Base-by-base conservation (phyloP, 2,329 filamentous ascomycete genomes). In the Fusarium pseudocircinatum region DNA sequence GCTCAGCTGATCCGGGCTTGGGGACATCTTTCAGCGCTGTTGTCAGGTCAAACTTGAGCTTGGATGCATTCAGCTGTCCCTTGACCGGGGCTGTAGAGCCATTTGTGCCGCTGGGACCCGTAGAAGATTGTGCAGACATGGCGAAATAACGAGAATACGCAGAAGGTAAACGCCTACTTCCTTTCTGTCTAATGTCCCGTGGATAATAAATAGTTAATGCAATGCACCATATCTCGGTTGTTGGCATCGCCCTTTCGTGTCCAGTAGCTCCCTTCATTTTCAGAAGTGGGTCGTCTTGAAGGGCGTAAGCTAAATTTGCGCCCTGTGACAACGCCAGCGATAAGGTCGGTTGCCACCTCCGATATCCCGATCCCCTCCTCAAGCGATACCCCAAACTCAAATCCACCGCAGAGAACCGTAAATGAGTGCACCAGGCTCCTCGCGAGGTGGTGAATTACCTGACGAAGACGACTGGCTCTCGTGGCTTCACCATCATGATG, bases 111-210 rank as follows among this genome's bases (percentile, higher is more conserved):
- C 49, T 49, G 0, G 10, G 13, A 7, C 13, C 32, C 2, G n/a
- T n/a, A 14, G 34, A 13, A 2, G 7, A 14, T 8, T 39, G 20
- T 2, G 24, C 6, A 4, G 34, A 28, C 50, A 54, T 54, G 24
- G 20, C 24, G 13, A 16, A 22, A 20, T 34, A 15, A 28, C 26
- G 26, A 28, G 26, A 28, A 28, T 6, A 13, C 13, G 14, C 13
- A 14, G 13, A 14, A 34, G 13, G 1, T 2, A 20, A 11, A 20
- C 4, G 18, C 3, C 30, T 20, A 12, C 16, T 22, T 4, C 9
- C 1, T 28, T 4, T 22, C 9, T 22, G 18, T 6, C 5, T 2
- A 4, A 0, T 18, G 0, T 24, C 9, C 1, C n/a, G 1, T 20
- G 16, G 0, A 8, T 4, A 26, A 24, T 34, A 50, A 50, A 24